Base-by-base conservation (phyloP, 129 eudicot genomes). In the Daucus carota region DNA sequence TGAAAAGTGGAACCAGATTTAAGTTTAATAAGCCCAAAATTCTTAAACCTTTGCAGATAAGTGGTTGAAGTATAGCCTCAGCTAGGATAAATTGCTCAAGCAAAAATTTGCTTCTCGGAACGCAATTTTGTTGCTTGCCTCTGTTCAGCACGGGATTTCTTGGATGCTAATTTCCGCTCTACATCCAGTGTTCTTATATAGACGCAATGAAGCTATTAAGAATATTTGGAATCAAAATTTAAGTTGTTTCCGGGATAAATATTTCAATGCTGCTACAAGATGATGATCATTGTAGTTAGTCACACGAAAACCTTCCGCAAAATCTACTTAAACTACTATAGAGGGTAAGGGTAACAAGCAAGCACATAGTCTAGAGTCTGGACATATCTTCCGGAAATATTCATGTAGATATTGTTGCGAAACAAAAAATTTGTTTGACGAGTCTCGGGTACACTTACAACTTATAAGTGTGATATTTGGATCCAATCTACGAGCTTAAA, bases 21-120 rank as follows among this genome's bases (percentile, higher is more conserved):
- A n/a, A n/a, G n/a, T n/a, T n/a, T n/a, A n/a, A n/a, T n/a, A 16
- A 91, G 86, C 65, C 92, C 93, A 15, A 86, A 91, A 77, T 88
- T 90, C 84, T 88, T 90, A 11, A 84, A 88, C 44, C 86, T 79
- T 1, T 86, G 76, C 47, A 90, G 83, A 79, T 86, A 88, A 78
- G 88, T 90, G 43, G 91, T 88, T 6, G 97, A 47, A 4, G 54
- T 47, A 34, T 63, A 4, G 72, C 42, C 72, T 34, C 70, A 67
- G 17, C 36, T 18, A n/a, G 1, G 72, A 67, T 41, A 67, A 66
- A 43, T 4, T 66, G 54, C 22, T 47, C 7, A 47, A 47, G 16
- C 4, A 47, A 16, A 0, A 47, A n/a, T n/a, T n/a, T n/a, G n/a
- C n/a, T n/a, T n/a, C n/a, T n/a, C n/a, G n/a, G n/a, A n/a, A n/a